Evolutionary conservation across 176 grass and related monocot genomes (phyloP).

Genomic region (Eleusine coracana): DNA sequence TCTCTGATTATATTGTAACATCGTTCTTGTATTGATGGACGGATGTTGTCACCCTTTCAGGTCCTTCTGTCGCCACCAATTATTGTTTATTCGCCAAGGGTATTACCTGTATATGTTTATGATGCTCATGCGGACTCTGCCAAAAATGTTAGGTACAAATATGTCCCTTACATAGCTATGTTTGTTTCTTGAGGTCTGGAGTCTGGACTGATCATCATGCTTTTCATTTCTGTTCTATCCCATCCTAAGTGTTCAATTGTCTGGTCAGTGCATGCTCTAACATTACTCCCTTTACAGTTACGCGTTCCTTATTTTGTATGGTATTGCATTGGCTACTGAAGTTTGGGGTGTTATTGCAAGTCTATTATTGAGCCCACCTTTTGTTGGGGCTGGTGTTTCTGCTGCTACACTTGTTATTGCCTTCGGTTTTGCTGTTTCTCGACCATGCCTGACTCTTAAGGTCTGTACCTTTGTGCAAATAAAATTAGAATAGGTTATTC

Average conservation of each 20-base stretch:
- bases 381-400: constrained; percentile 87
- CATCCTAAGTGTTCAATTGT: constrained; percentile 29
- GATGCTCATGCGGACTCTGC: constrained; percentile 99
- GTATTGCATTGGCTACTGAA: constrained; percentile 88
- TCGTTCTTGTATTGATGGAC: constrained; percentile 5
- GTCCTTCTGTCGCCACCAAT: constrained; percentile 96
- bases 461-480: constrained; percentile 51
- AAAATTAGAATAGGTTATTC: constrained; percentile 21
- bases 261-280: constrained; percentile 39
- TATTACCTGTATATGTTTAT: constrained; percentile 97
- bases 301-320: constrained; percentile 91
- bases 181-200: constrained; percentile 2
- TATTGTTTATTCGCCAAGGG: constrained; percentile 96
- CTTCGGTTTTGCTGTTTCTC: constrained; percentile 96
- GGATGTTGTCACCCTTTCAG: constrained; percentile 49
- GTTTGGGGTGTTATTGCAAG: constrained; percentile 98
- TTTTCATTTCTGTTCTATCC: constrained; percentile 38
- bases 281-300: constrained; percentile 62
- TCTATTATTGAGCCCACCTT: constrained; percentile 84
- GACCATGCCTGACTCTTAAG: constrained; percentile 87
- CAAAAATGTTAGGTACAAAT: constrained; percentile 95
- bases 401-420: constrained; percentile 91
- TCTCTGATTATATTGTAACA: background rate
- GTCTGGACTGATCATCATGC: constrained; percentile 19
- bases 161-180: constrained; percentile 16